phyloP scores from a whole-genome alignment of 495 filamentous ascomycete genomes.

The Penicillium subrubescens region DNA sequence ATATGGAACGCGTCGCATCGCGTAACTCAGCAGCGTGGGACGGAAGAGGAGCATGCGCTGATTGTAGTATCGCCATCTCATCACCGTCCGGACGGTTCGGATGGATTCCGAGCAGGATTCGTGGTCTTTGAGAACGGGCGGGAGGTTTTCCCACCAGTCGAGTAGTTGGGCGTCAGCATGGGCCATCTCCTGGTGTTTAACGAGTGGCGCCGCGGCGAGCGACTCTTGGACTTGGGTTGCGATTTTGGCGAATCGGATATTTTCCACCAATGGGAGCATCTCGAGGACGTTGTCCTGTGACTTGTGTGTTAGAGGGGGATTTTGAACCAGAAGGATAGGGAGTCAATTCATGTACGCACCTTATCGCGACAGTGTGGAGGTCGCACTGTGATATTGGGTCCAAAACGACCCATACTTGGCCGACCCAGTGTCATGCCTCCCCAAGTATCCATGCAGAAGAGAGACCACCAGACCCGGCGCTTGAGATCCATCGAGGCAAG shows the following conservation, averaged over 20 bases:
- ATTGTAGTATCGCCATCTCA: constrained; percentile 82
- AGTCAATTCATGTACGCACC: constrained; percentile 34
- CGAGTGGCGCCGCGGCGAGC: constrained; percentile 67
- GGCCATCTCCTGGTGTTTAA: constrained; percentile 64
- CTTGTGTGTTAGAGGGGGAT: background rate
- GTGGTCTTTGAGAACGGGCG: constrained; percentile 67
- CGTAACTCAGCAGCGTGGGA: constrained; percentile 70
- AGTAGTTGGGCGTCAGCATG: constrained; percentile 68
- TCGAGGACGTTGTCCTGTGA: constrained; percentile 50
- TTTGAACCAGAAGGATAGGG: constrained; percentile 4
- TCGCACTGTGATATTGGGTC: constrained; percentile 71
- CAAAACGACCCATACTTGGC: constrained; percentile 74
- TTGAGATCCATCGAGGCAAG: constrained; percentile 56
- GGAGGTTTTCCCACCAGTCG: constrained; percentile 70
- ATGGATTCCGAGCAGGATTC: constrained; percentile 72
- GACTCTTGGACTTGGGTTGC: constrained; percentile 76
- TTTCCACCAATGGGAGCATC: constrained; percentile 72
- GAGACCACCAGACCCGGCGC: constrained; percentile 76
- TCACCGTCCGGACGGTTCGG: constrained; percentile 68
- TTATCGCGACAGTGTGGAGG: constrained; percentile 62
- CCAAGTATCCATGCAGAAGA: constrained; percentile 82
- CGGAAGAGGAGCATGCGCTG: constrained; percentile 79
- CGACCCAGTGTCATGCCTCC: constrained; percentile 75
- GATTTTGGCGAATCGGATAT: constrained; percentile 80
- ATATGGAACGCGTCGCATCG: constrained; percentile 64